Base-by-base conservation (phyloP, 2,329 filamentous ascomycete species). In the Monosporascus ibericus region DNA sequence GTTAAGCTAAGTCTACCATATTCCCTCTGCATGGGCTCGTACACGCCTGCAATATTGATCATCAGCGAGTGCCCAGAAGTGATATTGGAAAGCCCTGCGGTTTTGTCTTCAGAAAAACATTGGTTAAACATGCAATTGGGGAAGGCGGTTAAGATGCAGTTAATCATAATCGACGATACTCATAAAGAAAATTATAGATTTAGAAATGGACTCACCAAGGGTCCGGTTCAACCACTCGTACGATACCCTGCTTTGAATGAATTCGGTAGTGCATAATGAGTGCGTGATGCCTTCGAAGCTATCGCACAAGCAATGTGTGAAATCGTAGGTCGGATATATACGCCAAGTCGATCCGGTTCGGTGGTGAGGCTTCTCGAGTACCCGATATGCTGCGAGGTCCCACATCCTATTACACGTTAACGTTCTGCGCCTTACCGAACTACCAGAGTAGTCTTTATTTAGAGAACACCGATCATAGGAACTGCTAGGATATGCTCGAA, bases 281-380 rank as follows among this genome's bases (percentile, higher is more conserved):
- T 96, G 92, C 0, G 92, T 92, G 63, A 97, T 95, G 18, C 82
- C 81, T 70, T 99, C 94, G 58, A 96, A 90, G 60, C 88, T 92
- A 77, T 97, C 94, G 63, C 89, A 92, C 22, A 96, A 76, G 69
- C 89, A 95, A 74, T 95, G 90, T 0, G 87, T 88, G 67, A 95
- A 95, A 68, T 96, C 92, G 65, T 96, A 96, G 0, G 92, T 95
- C 0, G 94, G 94, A 68, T 96, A 96, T 57, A 96, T 95, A 70
- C 85, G 87, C 91, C 92, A 97, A 65, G 87, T 84, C 58, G 81
- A 76, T 30, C 88, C 90, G 0, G 92, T 95, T 37, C 89, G 82
- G 70, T 90, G 84, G 67, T 95, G 90, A 44, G 84, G 79, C 55
- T 77, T 77, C 53, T 81, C 72, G 42, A 90, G 79, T 51, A 97